A percentile compares a stretch with the other conserved stretches of the same genome.
Evolutionary conservation across 176 grass and related monocot genomes (phyloP).

Genomic region (Aechmea fasciata): DNA sequence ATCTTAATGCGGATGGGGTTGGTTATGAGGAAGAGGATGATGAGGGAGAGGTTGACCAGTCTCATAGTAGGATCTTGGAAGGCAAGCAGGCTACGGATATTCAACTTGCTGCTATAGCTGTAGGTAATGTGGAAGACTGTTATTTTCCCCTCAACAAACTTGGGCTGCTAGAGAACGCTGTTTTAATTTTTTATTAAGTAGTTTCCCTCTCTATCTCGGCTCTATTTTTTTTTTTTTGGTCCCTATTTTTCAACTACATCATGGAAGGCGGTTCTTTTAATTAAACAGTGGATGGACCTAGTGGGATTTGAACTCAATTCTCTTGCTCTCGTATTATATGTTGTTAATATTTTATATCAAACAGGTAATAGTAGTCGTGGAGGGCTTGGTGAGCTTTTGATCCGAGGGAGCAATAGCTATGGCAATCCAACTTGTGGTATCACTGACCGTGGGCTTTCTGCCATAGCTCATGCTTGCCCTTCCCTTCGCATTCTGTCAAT

Average conservation of each 20-base stretch:
- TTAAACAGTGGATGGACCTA: too few relatives aligned
- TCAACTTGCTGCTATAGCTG: constrained; percentile 44
- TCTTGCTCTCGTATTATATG: too few relatives aligned
- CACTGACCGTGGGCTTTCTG: constrained; percentile 56
- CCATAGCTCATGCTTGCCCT: constrained; percentile 45
- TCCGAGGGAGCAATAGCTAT: constrained; percentile 34
- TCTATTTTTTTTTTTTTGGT: too few relatives aligned
- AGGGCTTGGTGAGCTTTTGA: constrained; percentile 35
- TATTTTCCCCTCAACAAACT: too few relatives aligned
- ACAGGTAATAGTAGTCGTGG: constrained; percentile 26
- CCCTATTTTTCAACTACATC: too few relatives aligned
- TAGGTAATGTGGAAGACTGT: constrained; percentile 19
- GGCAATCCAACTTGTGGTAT: constrained; percentile 39
- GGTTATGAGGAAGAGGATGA: constrained; percentile 19
- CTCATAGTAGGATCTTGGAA: constrained; percentile 36
- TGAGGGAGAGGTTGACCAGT: constrained; percentile 23
- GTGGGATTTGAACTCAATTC: too few relatives aligned
- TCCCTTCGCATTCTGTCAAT: constrained; percentile 50
- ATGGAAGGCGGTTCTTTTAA: too few relatives aligned
- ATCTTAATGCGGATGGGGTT: constrained; percentile 62
- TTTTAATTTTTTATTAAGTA: too few relatives aligned
- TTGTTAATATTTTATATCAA: too few relatives aligned
- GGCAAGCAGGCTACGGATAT: constrained; percentile 62
- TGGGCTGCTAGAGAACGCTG: too few relatives aligned
- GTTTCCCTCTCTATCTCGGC: too few relatives aligned